phyloP scores from a whole-genome alignment of 2,329 filamentous ascomycete genomes.

The Rutstroemia sp. region DNA sequence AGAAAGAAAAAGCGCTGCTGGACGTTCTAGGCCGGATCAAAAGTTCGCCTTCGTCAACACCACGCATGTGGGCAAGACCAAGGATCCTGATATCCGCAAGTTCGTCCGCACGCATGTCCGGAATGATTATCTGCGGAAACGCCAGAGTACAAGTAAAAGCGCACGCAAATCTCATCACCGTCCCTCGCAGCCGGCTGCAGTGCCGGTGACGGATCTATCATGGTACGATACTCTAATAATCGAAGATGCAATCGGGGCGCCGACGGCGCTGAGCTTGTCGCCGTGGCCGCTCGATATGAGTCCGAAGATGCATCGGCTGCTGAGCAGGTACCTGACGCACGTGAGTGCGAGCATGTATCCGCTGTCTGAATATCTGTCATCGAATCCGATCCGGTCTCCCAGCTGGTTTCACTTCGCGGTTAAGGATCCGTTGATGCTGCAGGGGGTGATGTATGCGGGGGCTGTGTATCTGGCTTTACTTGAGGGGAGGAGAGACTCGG shows the following conservation, averaged over 20 bases:
- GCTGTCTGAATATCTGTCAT: conserved; percentile 8
- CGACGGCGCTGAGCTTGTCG: conserved; percentile 12
- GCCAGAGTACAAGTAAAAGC: neutral
- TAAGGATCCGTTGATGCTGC: conserved; percentile 19
- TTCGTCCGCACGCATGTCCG: conserved; percentile 17
- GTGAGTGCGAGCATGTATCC: conserved; percentile 14
- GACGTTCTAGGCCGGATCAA: neutral
- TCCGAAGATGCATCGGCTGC: conserved; percentile 10
- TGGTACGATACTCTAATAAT: neutral
- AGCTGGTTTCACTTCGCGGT: conserved; percentile 20
- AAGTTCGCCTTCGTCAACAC: conserved; percentile 17
- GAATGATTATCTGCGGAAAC: conserved; percentile 14
- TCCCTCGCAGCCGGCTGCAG: neutral
- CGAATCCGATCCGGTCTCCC: conserved; percentile 14
- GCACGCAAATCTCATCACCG: neutral
- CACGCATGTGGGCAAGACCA: conserved; percentile 1
- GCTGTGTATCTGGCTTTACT: conserved; percentile 16
- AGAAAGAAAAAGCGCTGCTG: neutral
- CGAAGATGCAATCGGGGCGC: conserved; percentile 8
- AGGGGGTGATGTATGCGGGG: conserved; percentile 19
- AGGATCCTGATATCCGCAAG: conserved; percentile 12
- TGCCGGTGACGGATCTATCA: neutral
- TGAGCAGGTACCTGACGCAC: conserved; percentile 15
- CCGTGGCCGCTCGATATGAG: conserved; percentile 14
- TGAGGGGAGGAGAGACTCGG: conserved; percentile 13